A percentile compares a stretch with the other conserved stretches of the same genome.
Conservation (phyloP, 1,284 basidiomycete genomes). For the Pseudozyma hubeiensis region DNA sequence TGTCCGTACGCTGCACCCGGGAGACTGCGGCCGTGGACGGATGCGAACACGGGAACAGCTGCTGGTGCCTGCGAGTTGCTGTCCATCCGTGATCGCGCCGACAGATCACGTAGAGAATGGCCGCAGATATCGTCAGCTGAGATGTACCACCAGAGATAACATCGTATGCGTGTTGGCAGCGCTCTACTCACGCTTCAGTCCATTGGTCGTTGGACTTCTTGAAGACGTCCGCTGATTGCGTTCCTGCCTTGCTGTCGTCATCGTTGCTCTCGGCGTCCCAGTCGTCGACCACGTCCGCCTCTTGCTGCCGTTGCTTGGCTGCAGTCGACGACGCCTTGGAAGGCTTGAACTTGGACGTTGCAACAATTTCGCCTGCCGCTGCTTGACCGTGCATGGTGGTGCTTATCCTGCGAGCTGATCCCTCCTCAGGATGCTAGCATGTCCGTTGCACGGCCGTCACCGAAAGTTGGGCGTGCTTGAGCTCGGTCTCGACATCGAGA, state of each 20-base stretch:
- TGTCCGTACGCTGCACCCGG: conserved; percentile 38
- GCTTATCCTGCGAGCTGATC: too few relatives aligned
- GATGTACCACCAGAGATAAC: background rate
- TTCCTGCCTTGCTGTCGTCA: conserved; percentile 7
- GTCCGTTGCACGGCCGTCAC: background rate
- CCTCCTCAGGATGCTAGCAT: background rate
- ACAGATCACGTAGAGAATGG: background rate
- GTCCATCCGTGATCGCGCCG: background rate
- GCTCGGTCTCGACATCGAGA: too few relatives aligned
- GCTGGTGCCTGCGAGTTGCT: conserved; percentile 42
- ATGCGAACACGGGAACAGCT: conserved; percentile 15
- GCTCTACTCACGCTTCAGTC: conserved; percentile 35
- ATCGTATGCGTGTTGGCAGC: background rate
- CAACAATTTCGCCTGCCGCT: conserved; percentile 15
- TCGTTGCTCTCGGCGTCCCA: conserved; percentile 50
- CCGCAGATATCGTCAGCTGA: background rate
- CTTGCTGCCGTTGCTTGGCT: conserved; percentile 13
- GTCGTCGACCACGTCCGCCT: conserved; percentile 35
- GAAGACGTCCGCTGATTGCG: conserved; percentile 26
- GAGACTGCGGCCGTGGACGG: conserved; percentile 24
- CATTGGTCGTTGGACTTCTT: conserved; percentile 36
- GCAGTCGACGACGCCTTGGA: conserved; percentile 18
- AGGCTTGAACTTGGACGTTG: conserved; percentile 41
- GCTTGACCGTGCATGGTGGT: conserved; percentile 4
- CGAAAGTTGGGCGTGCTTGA: too few relatives aligned